Evolutionary conservation across 2,329 filamentous ascomycete species (phyloP).

Genomic region (Cadophora malorum): DNA sequence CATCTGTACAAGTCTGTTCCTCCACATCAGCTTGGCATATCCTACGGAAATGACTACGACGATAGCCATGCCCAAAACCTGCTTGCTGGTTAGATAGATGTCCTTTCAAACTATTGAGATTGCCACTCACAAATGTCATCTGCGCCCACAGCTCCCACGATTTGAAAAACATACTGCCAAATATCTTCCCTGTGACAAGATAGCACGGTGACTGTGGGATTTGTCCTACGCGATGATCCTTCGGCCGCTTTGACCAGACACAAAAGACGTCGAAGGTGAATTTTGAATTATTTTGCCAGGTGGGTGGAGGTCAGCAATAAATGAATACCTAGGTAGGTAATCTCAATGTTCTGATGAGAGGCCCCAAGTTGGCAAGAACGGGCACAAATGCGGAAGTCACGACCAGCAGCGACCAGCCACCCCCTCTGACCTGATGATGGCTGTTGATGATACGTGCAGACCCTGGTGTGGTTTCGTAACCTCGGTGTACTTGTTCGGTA

Average conservation of each 20-base stretch:
- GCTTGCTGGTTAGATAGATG: background rate
- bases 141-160: conserved; percentile 86
- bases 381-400: conserved; percentile 1
- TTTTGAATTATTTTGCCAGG: background rate
- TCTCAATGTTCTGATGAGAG: background rate
- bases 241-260: background rate
- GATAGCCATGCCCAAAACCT: conserved; percentile 78
- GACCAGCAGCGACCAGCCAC: background rate
- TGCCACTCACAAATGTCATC: conserved; percentile 79
- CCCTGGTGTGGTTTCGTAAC: background rate
- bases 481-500: background rate
- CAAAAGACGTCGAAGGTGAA: background rate
- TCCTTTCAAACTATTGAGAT: background rate
- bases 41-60: conserved; percentile 72
- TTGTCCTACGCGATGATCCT: background rate
- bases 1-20: conserved; percentile 59
- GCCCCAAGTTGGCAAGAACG: conserved; percentile 6
- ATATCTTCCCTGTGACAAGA: conserved; percentile 4
- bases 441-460: background rate
- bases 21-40: conserved; percentile 70
- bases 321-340: background rate
- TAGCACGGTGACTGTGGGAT: background rate
- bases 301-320: background rate
- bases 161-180: conserved; percentile 61
- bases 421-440: background rate